These are phyloP conservation scores for Meripilus lineatus DNA, from an alignment of 1,284 basidiomycete genomes.

Conservation along the genomic window DNA sequence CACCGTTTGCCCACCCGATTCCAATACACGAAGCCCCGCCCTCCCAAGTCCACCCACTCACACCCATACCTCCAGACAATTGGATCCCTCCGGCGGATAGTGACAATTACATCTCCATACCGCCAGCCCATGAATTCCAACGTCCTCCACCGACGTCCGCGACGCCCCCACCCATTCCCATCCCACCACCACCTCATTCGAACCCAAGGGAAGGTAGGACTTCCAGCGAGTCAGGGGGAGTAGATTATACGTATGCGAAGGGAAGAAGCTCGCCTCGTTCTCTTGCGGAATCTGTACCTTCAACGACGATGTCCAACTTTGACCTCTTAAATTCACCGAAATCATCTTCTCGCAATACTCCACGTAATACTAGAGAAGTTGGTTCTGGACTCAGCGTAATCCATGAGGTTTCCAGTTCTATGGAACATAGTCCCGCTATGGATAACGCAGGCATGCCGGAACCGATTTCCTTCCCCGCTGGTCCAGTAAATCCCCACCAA, in stretches of 20 bases:
- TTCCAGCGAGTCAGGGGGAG: slow-evolving; percentile 7
- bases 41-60: slow-evolving; percentile 16
- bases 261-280: slow-evolving; percentile 17
- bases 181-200: slow-evolving; percentile 9
- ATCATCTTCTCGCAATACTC: neutral
- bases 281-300: slow-evolving; percentile 22
- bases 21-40: slow-evolving; percentile 17
- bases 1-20: slow-evolving; percentile 15
- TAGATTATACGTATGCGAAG: slow-evolving; percentile 19
- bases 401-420: slow-evolving; percentile 32
- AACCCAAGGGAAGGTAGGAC: too few species aligned
- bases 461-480: slow-evolving; percentile 18
- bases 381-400: slow-evolving; percentile 31
- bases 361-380: neutral
- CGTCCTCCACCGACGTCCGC: slow-evolving; percentile 10
- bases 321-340: slow-evolving; percentile 28
- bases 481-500: slow-evolving; percentile 13
- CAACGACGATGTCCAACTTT: slow-evolving; percentile 35
- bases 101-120: slow-evolving; percentile 19
- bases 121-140: slow-evolving; percentile 24
- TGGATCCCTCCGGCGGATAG: slow-evolving; percentile 22
- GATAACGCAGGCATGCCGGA: slow-evolving; percentile 22
- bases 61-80: slow-evolving; percentile 19
- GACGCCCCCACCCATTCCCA: slow-evolving; percentile 8
- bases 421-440: slow-evolving; percentile 24